Evolutionary conservation across 73 alveolate genomes (phyloP), one percentile per base, ranked within the genome.

Genomic region (Paramecium primaurelia): DNA sequence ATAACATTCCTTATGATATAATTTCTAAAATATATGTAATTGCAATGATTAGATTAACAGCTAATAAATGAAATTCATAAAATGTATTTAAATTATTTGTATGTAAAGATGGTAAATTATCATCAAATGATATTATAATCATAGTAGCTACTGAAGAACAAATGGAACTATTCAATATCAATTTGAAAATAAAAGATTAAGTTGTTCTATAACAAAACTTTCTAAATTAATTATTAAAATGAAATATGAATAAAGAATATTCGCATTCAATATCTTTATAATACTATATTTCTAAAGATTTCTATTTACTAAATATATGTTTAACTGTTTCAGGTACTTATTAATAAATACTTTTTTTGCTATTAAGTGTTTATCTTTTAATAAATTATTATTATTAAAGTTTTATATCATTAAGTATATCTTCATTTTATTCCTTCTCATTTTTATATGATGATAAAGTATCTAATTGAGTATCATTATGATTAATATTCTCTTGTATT

Each of bases 211-310:
- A 80, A 26, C 91, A 80, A 45, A 80, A 80, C 26, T 42, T 42
- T 47, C 91, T 40, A 80, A 80, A 80, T 80, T 25, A 1, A 26
- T 36, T 42, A 44, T 80, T 47, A 20, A 40, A 45, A 44, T 28
- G 44, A 25, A 80, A 80, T 45, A 80, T 20, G 45, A 44, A 80
- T 16, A 80, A 22, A 1, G 91, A 80, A 44, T 42, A 18, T 80
- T 40, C 71, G 30, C 91, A 80, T 45, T 80, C 91, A 2, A 80
- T 80, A 80, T 80, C 75, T 80, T 80, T 80, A 49, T 42, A 80
- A 47, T 80, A 80, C 16, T 42, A 11, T 22, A 80, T 38, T 20
- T 47, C 73, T 18, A 44, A 10, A 12, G 60, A 47, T 8, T 36
- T 45, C 58, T 42, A 22, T 14, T 80, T 26, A 20, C 7, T 47